A percentile compares a stretch with the other conserved stretches of the same genome.
phyloP scores from a whole-genome alignment of 805 yeast genomes.

The Cyberlindnera maritima region DNA sequence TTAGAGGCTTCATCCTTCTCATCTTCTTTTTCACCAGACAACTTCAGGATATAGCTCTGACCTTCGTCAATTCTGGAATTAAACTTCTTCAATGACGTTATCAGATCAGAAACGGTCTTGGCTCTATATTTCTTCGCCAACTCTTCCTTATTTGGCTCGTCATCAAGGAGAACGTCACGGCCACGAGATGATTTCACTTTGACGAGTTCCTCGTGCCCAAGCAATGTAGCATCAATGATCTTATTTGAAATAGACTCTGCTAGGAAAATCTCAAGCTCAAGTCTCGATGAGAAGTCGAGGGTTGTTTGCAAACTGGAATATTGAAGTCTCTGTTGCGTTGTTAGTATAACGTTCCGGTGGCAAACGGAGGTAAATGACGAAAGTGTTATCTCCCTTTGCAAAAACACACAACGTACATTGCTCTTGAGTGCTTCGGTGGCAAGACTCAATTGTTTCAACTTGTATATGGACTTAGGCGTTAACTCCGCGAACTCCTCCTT shows the following conservation, averaged over 20 bases:
- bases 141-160: conserved; percentile 11
- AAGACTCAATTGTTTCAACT: conserved; percentile 23
- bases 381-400: no score
- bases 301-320: conserved; percentile 15
- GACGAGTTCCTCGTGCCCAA: conserved; percentile 18
- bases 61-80: conserved; percentile 14
- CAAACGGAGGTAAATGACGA: no score
- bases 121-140: conserved; percentile 5
- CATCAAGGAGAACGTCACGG: conserved; percentile 22
- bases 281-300: conserved; percentile 6
- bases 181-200: conserved; percentile 22
- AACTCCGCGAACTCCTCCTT: conserved; percentile 15
- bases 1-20: not conserved
- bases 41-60: not conserved
- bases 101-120: conserved; percentile 10
- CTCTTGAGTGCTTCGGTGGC: conserved; percentile 18
- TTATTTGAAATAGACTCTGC: conserved; percentile 20
- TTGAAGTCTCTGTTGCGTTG: conserved; percentile 9
- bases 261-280: conserved; percentile 22
- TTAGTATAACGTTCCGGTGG: conserved; percentile 1
- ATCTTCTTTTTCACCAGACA: conserved; percentile 3
- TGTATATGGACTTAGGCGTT: conserved; percentile 13
- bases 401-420: conserved; percentile 12
- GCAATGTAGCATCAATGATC: conserved; percentile 22
- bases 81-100: conserved; percentile 16